Conservation (phyloP, 2,329 filamentous ascomycete species). For the Eutypella sp. region DNA sequence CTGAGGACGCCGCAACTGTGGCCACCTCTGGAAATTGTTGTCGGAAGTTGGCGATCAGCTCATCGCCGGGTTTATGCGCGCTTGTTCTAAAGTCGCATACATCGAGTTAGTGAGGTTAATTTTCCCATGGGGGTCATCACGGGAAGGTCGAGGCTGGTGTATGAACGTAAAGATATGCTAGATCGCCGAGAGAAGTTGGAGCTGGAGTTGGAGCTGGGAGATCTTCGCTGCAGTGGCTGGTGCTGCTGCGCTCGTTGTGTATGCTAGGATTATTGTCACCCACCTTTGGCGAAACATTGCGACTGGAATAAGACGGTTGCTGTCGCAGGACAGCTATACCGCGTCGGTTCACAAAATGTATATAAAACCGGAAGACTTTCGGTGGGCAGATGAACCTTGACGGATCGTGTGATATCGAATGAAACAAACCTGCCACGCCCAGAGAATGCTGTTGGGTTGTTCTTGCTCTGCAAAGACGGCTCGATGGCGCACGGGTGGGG, state of each 20-base stretch:
- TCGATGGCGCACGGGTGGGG: background rate
- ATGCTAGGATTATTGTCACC: conserved; percentile 11
- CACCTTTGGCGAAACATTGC: conserved; percentile 29
- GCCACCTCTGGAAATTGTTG: conserved; percentile 74
- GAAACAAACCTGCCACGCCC: background rate
- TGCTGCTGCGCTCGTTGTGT: background rate
- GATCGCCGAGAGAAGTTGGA: conserved; percentile 3
- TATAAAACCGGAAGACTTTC: background rate
- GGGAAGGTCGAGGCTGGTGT: conserved; percentile 1
- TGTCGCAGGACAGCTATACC: conserved; percentile 25
- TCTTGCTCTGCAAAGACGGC: background rate
- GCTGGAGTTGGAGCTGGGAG: conserved; percentile 2
- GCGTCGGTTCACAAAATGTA: conserved; percentile 16
- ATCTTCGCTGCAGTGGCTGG: background rate
- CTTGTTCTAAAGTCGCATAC: conserved; percentile 51
- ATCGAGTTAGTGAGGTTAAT: conserved; percentile 11
- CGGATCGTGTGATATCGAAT: background rate
- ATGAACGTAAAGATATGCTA: conserved; percentile 5
- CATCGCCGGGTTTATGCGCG: conserved; percentile 80
- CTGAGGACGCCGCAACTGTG: conserved; percentile 40
- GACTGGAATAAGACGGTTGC: conserved; percentile 16
- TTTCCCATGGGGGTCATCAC: background rate
- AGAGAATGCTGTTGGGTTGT: too few species aligned
- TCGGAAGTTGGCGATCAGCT: conserved; percentile 79
- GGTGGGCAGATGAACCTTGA: background rate